These are phyloP conservation scores for Maudiozyma turicensis DNA, from an alignment of 805 yeast species.

Conservation along the genomic window DNA sequence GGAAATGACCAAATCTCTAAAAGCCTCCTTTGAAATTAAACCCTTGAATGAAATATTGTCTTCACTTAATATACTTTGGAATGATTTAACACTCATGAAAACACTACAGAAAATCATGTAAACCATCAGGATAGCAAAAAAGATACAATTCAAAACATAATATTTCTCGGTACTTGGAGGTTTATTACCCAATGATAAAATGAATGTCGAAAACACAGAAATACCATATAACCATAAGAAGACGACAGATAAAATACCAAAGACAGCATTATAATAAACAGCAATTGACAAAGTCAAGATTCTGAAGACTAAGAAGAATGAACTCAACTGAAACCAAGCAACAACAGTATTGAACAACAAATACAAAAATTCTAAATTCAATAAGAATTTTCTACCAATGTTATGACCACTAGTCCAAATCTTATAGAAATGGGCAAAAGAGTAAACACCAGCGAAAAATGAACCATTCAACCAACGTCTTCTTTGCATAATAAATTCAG, in stretches of 20 bases:
- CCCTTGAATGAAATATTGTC: constrained; percentile 32
- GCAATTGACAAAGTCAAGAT: constrained; percentile 75
- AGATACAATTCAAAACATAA: constrained; percentile 61
- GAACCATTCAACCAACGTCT: constrained; percentile 97
- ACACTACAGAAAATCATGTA: constrained; percentile 85
- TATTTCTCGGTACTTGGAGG: constrained; percentile 83
- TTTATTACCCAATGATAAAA: constrained; percentile 85
- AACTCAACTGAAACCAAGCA: constrained; percentile 89
- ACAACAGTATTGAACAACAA: constrained; percentile 65
- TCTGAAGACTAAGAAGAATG: constrained; percentile 82
- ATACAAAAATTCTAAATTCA: constrained; percentile 73
- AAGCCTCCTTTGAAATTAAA: constrained; percentile 56
- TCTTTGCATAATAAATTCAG: constrained; percentile 84
- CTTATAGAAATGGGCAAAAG: constrained; percentile 65
- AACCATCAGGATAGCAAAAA: constrained; percentile 82
- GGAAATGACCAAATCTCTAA: constrained; percentile 82
- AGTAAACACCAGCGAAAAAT: constrained; percentile 85
- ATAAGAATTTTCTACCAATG: constrained; percentile 50
- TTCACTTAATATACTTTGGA: constrained; percentile 36
- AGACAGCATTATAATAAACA: constrained; percentile 40
- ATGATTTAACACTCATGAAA: constrained; percentile 65
- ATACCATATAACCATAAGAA: constrained; percentile 80
- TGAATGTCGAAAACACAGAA: constrained; percentile 75
- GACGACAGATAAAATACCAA: constrained; percentile 65
- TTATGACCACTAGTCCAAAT: constrained; percentile 77